A percentile compares a stretch with the other conserved stretches of the same genome.
These are phyloP conservation scores for Ogataea degrootiae DNA, from an alignment of 805 yeast species.

Conservation along the genomic window DNA sequence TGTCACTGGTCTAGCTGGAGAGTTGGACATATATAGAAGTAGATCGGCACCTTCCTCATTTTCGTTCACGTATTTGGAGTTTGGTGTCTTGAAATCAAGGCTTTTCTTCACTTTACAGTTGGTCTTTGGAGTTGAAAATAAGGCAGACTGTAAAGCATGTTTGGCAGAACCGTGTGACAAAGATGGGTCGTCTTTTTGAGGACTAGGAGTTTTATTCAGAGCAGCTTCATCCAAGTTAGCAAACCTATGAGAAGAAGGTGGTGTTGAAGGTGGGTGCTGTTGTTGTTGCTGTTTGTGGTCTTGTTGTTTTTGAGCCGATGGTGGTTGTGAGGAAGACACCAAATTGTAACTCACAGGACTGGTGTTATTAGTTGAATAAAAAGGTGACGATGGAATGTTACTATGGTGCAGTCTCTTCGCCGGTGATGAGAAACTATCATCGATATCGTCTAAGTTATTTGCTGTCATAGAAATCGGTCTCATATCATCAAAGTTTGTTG, in stretches of 20 bases:
- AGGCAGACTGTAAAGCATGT: slow-evolving; percentile 18
- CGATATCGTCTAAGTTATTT: slow-evolving; percentile 4
- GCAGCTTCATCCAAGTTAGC: slow-evolving; percentile 14
- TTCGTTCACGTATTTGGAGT: slow-evolving; percentile 22
- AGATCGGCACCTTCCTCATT: slow-evolving; percentile 73
- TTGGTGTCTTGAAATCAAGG: slow-evolving; percentile 29
- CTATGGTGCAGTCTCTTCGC: slow-evolving; percentile 21
- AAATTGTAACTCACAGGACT: slow-evolving; percentile 13
- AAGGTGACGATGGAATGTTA: slow-evolving; percentile 28
- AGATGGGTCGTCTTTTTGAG: slow-evolving; percentile 7
- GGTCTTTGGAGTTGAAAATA: slow-evolving; percentile 31
- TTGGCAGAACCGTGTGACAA: slow-evolving; percentile 12
- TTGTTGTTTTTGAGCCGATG: slow-evolving; percentile 12
- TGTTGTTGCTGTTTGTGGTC: slow-evolving; percentile 4
- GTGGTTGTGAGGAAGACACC: slow-evolving; percentile 12
- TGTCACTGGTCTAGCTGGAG: slow-evolving; percentile 43
- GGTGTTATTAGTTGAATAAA: slow-evolving; percentile 16
- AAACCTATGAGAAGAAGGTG: slow-evolving; percentile 22
- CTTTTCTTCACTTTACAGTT: slow-evolving; percentile 5
- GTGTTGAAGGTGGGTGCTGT: slow-evolving; percentile 25
- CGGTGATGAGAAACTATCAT: slow-evolving; percentile 23
- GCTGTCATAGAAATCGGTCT: slow-evolving; percentile 5
- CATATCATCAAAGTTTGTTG: slow-evolving; percentile 11
- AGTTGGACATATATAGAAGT: slow-evolving; percentile 75
- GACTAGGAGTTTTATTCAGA: slow-evolving; percentile 15